These are phyloP conservation scores for Mycena pura DNA, from an alignment of 768 basidiomycete species.

Conservation along the genomic window DNA sequence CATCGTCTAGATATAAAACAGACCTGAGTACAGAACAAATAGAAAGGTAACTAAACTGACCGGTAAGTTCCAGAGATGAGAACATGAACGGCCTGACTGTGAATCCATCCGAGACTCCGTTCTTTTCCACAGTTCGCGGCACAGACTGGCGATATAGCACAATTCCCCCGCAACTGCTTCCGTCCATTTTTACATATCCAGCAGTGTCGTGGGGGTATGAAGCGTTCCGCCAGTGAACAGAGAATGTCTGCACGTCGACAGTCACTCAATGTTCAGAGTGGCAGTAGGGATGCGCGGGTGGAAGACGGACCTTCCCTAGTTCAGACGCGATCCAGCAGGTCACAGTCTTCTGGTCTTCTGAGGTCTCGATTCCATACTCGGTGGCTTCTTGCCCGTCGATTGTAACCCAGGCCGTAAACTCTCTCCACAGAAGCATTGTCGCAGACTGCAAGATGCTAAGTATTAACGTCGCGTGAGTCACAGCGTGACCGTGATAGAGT, in stretches of 20 bases:
- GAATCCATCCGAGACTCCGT: not conserved
- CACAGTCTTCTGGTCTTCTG: not conserved
- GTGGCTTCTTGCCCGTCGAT: conserved; percentile 1
- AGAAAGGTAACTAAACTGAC: not conserved
- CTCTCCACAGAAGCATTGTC: no score
- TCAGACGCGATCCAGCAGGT: conserved; percentile 18
- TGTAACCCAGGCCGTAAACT: conserved; percentile 12
- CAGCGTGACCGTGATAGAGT: no score
- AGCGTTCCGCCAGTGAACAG: conserved; percentile 8
- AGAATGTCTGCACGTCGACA: conserved; percentile 12
- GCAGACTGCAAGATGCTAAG: no score
- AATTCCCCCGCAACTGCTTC: not conserved
- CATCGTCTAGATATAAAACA: conserved; percentile 13
- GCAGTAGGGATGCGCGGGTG: not conserved
- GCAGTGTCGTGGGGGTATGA: not conserved
- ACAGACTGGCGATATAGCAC: not conserved
- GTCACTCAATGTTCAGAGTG: no score
- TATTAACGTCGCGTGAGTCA: no score
- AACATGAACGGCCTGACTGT: conserved; percentile 11
- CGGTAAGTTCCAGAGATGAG: conserved; percentile 8
- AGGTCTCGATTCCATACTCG: conserved; percentile 9
- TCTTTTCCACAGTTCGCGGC: not conserved
- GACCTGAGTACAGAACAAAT: not conserved
- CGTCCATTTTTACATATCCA: conserved; percentile 10
- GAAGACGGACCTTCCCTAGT: conserved; percentile 11